Base-by-base conservation (phyloP, 441 rosid genomes). In the Arabidopsis hybrid region DNA sequence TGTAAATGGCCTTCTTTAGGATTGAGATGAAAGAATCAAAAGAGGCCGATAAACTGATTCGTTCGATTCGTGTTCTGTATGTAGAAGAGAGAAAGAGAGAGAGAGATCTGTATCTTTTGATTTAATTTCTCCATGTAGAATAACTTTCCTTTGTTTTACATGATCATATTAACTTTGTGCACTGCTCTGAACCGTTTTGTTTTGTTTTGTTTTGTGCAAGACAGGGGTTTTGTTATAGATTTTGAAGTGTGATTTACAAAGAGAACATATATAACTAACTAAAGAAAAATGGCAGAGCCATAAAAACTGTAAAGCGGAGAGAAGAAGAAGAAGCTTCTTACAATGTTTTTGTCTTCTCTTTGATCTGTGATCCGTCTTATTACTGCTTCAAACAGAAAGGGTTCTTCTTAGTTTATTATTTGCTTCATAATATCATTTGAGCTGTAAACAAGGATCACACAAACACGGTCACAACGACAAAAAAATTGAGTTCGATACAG, bases 1-100 rank as follows among this genome's bases (percentile, higher is more conserved):
- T 70, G 94, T 87, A 80, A 88, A 87, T 83, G 96, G 86, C 78
- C 92, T 87, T 69, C 74, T 84, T 42, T 89, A 89, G 89, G 81
- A 70, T 40, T 2, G 63, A 10, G 34, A 64, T 40, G 56, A 49
- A 53, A 55, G 39, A 40, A 35, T 49, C 5, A 3, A 18, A 21
- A 21, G 26, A 31, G 65, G 40, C 66, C 43, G 1, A 50, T 51
- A 63, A 59, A 32, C 39, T 50, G 29, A 63, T 80, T 70, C 74
- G 61, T 64, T 72, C 52, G 50, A 80, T 83, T 81, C 76, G 2
- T 83, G 67, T 29, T 70, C 71, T 87, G 90, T 86, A 85, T 67
- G 81, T 86, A 89, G 86, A 74, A 13, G 56, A 62, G 42, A 67
- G 35, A 57, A n/a, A 26, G 36, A 39, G n/a, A 4, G n/a, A 45